These are phyloP conservation scores for Acacia acuminata DNA, from an alignment of 306 rosid genomes.

Conservation along the genomic window DNA sequence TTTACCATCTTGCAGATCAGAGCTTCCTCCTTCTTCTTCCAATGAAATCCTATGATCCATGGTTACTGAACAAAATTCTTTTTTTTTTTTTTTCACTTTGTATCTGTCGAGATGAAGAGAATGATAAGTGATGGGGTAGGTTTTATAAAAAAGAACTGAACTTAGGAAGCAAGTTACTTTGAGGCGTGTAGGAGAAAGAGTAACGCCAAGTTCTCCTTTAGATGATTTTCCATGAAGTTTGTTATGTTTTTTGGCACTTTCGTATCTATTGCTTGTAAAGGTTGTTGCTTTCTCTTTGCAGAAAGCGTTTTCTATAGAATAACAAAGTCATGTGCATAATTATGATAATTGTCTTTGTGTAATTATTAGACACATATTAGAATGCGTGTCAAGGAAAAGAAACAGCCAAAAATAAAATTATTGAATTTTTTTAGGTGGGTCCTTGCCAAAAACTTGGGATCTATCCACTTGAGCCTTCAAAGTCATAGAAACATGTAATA, in stretches of 20 bases:
- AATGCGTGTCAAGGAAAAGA: not conserved
- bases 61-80: not conserved
- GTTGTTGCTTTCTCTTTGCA: constrained; percentile 17
- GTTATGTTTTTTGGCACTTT: constrained; percentile 8
- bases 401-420: not conserved
- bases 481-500: not conserved
- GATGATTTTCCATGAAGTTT: constrained; percentile 33
- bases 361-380: not conserved
- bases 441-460: not conserved
- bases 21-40: constrained; percentile 37
- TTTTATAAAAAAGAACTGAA: constrained; percentile 25
- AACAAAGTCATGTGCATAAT: not conserved
- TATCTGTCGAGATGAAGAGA: constrained; percentile 8
- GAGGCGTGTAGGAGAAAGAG: constrained; percentile 43
- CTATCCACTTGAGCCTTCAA: constrained; percentile 9
- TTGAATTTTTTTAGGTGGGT: not conserved
- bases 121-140: not conserved
- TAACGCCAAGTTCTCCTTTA: constrained; percentile 41
- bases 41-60: constrained; percentile 46
- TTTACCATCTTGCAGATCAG: constrained; percentile 44
- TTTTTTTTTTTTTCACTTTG: not conserved
- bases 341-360: not conserved
- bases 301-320: constrained; percentile 2
- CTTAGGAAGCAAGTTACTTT: constrained; percentile 52
- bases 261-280: not conserved